Evolutionary conservation across 2,329 filamentous ascomycete species (phyloP).

Genomic region (Colletotrichum sojae): DNA sequence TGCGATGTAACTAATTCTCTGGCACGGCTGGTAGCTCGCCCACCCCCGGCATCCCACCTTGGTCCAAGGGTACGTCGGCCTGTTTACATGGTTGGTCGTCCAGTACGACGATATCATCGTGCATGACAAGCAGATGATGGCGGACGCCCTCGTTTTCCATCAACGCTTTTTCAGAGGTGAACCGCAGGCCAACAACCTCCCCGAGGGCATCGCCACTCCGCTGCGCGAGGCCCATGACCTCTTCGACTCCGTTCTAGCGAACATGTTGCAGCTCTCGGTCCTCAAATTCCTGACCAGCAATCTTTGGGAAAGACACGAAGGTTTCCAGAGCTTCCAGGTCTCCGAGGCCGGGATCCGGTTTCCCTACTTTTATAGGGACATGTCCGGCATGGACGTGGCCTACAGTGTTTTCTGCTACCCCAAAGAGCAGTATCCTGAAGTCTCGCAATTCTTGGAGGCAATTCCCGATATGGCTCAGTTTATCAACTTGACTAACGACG

Average conservation of each 20-base stretch:
- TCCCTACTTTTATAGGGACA: conserved; percentile 42
- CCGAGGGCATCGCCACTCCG: conserved; percentile 38
- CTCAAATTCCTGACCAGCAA: conserved; percentile 44
- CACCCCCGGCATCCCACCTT: conserved; percentile 41
- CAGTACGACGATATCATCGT: conserved; percentile 44
- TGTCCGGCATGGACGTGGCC: conserved; percentile 43
- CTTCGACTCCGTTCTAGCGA: conserved; percentile 42
- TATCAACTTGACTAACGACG: conserved; percentile 44
- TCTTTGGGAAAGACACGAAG: conserved; percentile 43
- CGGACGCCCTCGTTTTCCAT: conserved; percentile 41
- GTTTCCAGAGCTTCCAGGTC: conserved; percentile 41
- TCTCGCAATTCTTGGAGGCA: conserved; percentile 42
- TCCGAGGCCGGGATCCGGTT: conserved; percentile 41
- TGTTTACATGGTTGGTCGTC: conserved; percentile 45
- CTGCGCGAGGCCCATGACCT: conserved; percentile 42
- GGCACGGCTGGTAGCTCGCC: conserved; percentile 38
- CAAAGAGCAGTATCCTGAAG: conserved; percentile 40
- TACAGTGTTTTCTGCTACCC: conserved; percentile 45
- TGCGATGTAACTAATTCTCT: conserved; percentile 12
- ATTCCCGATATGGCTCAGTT: conserved; percentile 44
- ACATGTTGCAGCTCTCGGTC: conserved; percentile 41
- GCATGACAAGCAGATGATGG: conserved; percentile 42
- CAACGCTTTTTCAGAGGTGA: conserved; percentile 42
- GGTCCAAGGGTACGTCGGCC: conserved; percentile 42
- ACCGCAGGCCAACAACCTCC: conserved; percentile 41